Base-by-base conservation (phyloP, 441 rosid species). In the Pelargonium myrrhifolium region DNA sequence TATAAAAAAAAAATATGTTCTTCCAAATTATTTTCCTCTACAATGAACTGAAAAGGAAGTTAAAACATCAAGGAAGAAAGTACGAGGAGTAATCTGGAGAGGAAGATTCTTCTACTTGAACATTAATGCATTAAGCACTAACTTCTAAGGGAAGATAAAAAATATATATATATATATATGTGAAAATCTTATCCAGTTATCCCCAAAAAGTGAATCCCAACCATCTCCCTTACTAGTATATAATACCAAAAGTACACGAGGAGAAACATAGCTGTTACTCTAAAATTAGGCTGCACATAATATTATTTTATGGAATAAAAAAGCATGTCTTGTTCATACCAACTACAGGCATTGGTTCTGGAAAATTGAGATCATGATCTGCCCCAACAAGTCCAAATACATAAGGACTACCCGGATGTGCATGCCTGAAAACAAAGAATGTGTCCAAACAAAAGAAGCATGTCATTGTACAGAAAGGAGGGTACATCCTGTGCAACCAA, bases 321-420 rank as follows among this genome's bases (percentile, higher is more conserved):
- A 10, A 3, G 59, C 3, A 53, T 53, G 59, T 26, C 31, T 14
- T 26, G 61, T 66, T 21, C 86, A 75, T 86, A 95, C 98, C 98
- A 74, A 90, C 82, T 35, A 95, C 93, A 56, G 97, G 99, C 97
- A 95, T 90, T 68, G 98, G 98, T 72, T 95, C 97, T 24, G 99
- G 99, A 80, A 95, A 95, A 65, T 95, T 98, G 74, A 95, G 89
- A 84, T 95, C 98, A 37, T 95, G 99, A 79, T 92, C 99, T 71
- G 82, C 83, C 72, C 89, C 99, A 74, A 86, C 99, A 66, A 88
- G 99, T 70, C 99, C 99, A 87, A 86, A 92, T 37, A 95, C 97
- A 75, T 92, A 95, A 62, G 99, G 99, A 84, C 89, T 95, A 69
- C 99, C 99, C 42, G 99, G 98, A 87, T 89, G 98, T 70, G 99